These are phyloP conservation scores for Yarrowia sp. DNA, from an alignment of 805 yeast genomes.

Conservation along the genomic window DNA sequence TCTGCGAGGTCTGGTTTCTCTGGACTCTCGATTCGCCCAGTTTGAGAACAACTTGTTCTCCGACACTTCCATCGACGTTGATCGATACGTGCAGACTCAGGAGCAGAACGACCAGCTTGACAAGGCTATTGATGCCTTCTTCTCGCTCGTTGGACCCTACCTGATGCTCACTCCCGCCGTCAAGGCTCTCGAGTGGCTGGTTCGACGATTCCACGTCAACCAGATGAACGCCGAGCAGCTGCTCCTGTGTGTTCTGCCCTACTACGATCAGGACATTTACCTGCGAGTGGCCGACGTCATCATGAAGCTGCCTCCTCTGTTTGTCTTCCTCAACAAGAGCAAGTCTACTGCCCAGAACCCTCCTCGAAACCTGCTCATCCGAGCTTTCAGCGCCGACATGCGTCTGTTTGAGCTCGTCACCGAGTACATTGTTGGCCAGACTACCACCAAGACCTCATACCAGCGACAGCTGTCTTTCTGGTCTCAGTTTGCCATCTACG, in stretches of 20 bases:
- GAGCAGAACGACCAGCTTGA: slow-evolving; percentile 77
- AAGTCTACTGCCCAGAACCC: slow-evolving; percentile 65
- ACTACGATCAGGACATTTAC: slow-evolving; percentile 70
- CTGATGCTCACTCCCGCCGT: slow-evolving; percentile 72
- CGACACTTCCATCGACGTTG: slow-evolving; percentile 73
- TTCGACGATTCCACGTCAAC: slow-evolving; percentile 83
- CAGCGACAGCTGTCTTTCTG: slow-evolving; percentile 75
- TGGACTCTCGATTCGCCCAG: slow-evolving; percentile 72
- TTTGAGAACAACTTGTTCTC: slow-evolving; percentile 76
- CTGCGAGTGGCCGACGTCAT: slow-evolving; percentile 70
- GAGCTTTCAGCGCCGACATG: slow-evolving; percentile 64
- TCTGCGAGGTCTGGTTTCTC: slow-evolving; percentile 61
- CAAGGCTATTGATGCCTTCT: slow-evolving; percentile 68
- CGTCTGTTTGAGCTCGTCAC: slow-evolving; percentile 68
- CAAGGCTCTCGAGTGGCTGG: slow-evolving; percentile 90
- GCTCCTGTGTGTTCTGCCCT: slow-evolving; percentile 74
- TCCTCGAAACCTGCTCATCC: slow-evolving; percentile 63
- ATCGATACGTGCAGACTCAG: slow-evolving; percentile 71
- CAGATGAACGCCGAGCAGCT: slow-evolving; percentile 73
- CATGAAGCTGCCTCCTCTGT: slow-evolving; percentile 64
- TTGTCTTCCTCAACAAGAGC: slow-evolving; percentile 66
- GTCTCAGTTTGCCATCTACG: slow-evolving; percentile 66
- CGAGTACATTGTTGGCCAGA: slow-evolving; percentile 49
- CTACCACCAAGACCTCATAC: slow-evolving; percentile 57
- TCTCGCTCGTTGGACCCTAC: slow-evolving; percentile 71